Base-by-base conservation (phyloP, 441 rosid genomes). In the Pelargonium fulgidum region DNA sequence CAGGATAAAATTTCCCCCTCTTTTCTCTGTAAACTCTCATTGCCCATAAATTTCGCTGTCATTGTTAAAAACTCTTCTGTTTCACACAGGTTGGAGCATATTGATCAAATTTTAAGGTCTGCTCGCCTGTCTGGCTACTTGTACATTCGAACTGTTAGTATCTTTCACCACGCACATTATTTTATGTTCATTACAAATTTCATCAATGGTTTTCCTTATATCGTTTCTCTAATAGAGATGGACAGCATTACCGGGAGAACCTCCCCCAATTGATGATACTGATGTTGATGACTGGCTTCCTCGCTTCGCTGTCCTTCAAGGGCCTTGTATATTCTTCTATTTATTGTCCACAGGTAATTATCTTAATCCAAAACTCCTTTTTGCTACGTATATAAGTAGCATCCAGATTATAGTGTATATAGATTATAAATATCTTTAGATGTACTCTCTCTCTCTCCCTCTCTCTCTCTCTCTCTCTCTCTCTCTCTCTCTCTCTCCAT, bases 271-370 rank as follows among this genome's bases (percentile, higher is more conserved):
- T 72, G 98, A 93, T 66, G 98, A 93, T 81, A 70, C 82, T 7
- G 98, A 93, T n/a, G 94, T 93, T 64, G 96, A 93, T 67, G 98
- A 93, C 72, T 93, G 98, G 98, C 97, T 93, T 77, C 97, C 97
- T 48, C 87, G 98, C 47, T 93, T 93, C 33, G 84, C 87, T 66
- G 98, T 93, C 65, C 97, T 93, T 80, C 96, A 93, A 5, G 98
- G 98, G 62, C 56, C 82, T 5, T 89, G 98, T 75, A 80, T 93
- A 45, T 93, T 89, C 87, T 88, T 91, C 85, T 91, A 85, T 77
- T 73, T 91, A 68, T 54, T 73, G 48, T 88, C 90, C 72, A 87
- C 96, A 78, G 98, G 98, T 88, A 73, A 71, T n/a, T 52, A 14
- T 52, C 9, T 52, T 52, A 17, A 52, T 7, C 1, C 59, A 52